These are phyloP conservation scores for Talaromyces sp. DNA, from an alignment of 2,329 filamentous ascomycete genomes.

Conservation along the genomic window DNA sequence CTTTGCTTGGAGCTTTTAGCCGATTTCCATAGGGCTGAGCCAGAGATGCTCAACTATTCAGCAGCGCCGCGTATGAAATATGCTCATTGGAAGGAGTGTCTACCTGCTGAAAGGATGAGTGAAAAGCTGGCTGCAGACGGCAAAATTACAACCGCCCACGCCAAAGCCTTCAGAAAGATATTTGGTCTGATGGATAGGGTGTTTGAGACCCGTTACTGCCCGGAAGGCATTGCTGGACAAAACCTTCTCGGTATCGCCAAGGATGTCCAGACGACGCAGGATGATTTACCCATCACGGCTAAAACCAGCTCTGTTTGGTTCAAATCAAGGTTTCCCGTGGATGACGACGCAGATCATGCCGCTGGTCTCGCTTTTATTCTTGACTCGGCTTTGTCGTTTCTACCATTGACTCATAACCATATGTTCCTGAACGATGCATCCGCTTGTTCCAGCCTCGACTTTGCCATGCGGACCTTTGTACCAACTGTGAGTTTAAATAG, in stretches of 20 bases:
- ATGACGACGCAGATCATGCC: constrained; percentile 26
- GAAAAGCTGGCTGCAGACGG: constrained; percentile 18
- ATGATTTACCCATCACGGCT: constrained; percentile 31
- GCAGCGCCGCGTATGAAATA: constrained; percentile 30
- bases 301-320: constrained; percentile 42
- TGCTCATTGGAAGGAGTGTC: constrained; percentile 20
- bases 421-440: constrained; percentile 40
- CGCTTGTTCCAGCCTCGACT: constrained; percentile 44
- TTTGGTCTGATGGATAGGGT: constrained; percentile 26
- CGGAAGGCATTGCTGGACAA: constrained; percentile 39
- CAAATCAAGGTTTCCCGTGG: constrained; percentile 18
- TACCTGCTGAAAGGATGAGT: constrained; percentile 11
- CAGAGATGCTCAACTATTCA: constrained; percentile 33
- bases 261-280: constrained; percentile 26
- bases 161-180: constrained; percentile 15
- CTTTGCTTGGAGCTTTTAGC: constrained; percentile 39
- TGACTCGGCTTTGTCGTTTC: constrained; percentile 41
- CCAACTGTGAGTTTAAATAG: constrained; percentile 31
- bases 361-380: constrained; percentile 39
- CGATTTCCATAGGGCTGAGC: constrained; percentile 44
- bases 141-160: constrained; percentile 16
- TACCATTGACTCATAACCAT: constrained; percentile 39
- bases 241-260: constrained; percentile 40
- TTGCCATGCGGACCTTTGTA: constrained; percentile 41
- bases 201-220: constrained; percentile 33